Evolutionary conservation across 306 rosid species (phyloP), one percentile per base, ranked within the genome.

Genomic region (Citrullus mucosospermus): DNA sequence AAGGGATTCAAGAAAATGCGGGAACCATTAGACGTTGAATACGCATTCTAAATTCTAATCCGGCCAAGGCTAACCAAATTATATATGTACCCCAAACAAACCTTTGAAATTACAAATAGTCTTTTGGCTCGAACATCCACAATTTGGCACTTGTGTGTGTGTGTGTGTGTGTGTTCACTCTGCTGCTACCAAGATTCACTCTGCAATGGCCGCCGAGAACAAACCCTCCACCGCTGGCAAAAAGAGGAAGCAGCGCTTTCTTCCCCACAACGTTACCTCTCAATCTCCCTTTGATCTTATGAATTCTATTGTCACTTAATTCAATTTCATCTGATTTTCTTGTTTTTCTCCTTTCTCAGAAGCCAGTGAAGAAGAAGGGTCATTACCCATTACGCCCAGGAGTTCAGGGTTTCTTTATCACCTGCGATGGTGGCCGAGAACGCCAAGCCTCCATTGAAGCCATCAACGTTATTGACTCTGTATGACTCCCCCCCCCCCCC

Each of bases 401-500:
- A 15, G 91, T 95, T 7, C 89, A 92, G 83, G 99, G 99, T 1
- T 91, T 95, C 86, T 95, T 91, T 83, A 89, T 95, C 83, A 95
- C 99, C 78, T 92, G 99, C 50, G 99, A 95, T 25, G 99, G 99
- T 1, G 97, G 97, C 78, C 87, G 99, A 53, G 99, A 95, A 69
- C 88, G 86, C 87, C 99, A 95, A 84, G 99, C 99, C 76, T 88
- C 92, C 28, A 85, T 82, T 0, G 97, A 95, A 81, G 99, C 99
- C 81, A 87, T 95, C 80, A 89, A 91, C 78, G 91, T 95, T 79
- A 87, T 92, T 8, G 99, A 95, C 70, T 89, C 92, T 59, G 99
- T 95, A 87, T 76, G 55, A 20, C 54, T 30, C 78, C 13, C 1
- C 30, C n/a, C 56, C 14, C 5, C 22, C 22, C 22, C 22, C 22